phyloP scores from a whole-genome alignment of 441 rosid genomes.

The Erodium moschatum region DNA sequence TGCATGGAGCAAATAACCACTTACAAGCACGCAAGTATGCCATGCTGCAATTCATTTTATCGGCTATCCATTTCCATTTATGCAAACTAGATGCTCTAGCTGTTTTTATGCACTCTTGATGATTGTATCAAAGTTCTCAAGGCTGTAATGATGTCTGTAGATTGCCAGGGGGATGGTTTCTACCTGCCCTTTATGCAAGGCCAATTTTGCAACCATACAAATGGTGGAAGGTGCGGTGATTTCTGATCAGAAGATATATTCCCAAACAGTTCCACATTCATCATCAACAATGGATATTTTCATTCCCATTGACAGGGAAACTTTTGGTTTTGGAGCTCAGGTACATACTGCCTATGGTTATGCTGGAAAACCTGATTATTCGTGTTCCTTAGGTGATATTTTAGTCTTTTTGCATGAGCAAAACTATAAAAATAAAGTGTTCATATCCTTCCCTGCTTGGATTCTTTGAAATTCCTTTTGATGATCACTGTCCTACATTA shows the following conservation, averaged over 20 bases:
- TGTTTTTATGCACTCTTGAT: not conserved
- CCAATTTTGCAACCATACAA: constrained; percentile 51
- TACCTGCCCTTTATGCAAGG: constrained; percentile 87
- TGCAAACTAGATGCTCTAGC: not conserved
- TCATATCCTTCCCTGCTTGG: not conserved
- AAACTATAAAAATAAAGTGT: no score
- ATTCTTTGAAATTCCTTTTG: not conserved
- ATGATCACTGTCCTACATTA: not conserved
- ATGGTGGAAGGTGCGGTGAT: constrained; percentile 63
- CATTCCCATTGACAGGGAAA: constrained; percentile 38
- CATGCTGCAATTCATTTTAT: not conserved
- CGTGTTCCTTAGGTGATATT: not conserved
- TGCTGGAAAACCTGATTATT: not conserved
- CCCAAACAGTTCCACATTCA: constrained; percentile 66
- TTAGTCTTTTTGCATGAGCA: not conserved
- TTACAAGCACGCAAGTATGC: not conserved
- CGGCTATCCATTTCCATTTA: not conserved
- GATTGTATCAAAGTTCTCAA: not conserved
- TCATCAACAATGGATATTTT: constrained; percentile 35
- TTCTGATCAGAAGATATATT: constrained; percentile 81
- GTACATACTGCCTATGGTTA: constrained; percentile 43
- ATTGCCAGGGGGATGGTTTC: constrained; percentile 47
- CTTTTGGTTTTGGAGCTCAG: constrained; percentile 33
- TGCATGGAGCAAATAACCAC: not conserved
- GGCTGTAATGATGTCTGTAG: constrained; percentile 31